Conservation (phyloP, 495 filamentous ascomycete species). For the Aspergillus nanangensis region DNA sequence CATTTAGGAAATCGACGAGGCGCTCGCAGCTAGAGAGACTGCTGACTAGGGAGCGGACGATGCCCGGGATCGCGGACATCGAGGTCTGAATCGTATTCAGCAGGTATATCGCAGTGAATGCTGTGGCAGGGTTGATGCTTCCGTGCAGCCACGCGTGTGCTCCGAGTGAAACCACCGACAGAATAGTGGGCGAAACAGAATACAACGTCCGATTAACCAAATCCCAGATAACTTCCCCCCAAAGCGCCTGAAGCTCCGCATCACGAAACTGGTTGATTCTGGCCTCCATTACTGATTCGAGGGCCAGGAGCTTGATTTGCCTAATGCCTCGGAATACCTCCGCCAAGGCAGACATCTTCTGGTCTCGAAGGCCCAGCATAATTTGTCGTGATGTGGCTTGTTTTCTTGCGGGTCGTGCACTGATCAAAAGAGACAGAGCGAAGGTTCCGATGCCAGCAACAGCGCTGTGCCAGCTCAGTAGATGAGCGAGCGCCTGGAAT, state of each 20-base stretch:
- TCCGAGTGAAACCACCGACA: constrained; percentile 58
- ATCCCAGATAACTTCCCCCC: constrained; percentile 54
- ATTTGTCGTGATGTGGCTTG: too few species aligned
- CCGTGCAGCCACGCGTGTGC: constrained; percentile 55
- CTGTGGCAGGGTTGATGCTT: constrained; percentile 56
- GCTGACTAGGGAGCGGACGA: too few species aligned
- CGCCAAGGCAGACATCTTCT: constrained; percentile 63
- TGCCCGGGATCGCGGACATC: constrained; percentile 59
- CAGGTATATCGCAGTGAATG: constrained; percentile 67
- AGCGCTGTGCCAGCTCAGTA: too few species aligned
- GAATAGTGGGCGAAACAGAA: constrained; percentile 59
- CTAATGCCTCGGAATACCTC: constrained; percentile 72
- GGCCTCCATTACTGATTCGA: constrained; percentile 63
- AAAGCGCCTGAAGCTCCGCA: constrained; percentile 54
- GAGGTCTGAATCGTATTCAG: constrained; percentile 60
- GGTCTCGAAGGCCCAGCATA: constrained; percentile 70
- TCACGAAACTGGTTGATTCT: constrained; percentile 57
- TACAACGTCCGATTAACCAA: constrained; percentile 44
- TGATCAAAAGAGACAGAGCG: too few species aligned
- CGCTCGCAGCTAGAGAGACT: too few species aligned
- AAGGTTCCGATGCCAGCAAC: too few species aligned
- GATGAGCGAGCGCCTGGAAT: too few species aligned
- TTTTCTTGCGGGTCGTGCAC: too few species aligned
- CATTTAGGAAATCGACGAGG: too few species aligned
- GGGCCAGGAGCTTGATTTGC: constrained; percentile 77